A percentile compares a stretch with the other conserved stretches of the same genome.
Evolutionary conservation across 2,329 filamentous ascomycete species (phyloP).

Genomic region (Hymenoscyphus fructigenus): DNA sequence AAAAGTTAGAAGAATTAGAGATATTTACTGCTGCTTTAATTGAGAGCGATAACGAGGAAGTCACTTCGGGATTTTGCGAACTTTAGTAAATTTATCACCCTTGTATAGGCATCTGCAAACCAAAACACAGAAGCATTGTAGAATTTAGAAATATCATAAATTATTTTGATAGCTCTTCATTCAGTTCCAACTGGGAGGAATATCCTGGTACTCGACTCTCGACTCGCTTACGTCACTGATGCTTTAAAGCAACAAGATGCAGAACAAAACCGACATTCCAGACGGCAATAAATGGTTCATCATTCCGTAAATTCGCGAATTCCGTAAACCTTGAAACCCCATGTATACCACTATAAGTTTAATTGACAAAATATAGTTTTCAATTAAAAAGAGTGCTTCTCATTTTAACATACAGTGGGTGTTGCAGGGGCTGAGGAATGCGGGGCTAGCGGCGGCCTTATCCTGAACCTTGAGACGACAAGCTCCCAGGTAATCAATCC

Average conservation of each 20-base stretch:
- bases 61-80: too few relatives aligned
- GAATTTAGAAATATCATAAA: not conserved
- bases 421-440: not conserved
- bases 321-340: not conserved
- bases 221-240: not conserved
- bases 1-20: too few relatives aligned
- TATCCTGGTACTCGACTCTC: not conserved
- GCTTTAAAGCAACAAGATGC: not conserved
- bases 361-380: not conserved
- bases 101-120: too few relatives aligned
- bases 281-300: not conserved
- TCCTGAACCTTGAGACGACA: conserved; percentile 4
- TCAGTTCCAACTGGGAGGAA: not conserved
- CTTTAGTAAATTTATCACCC: too few relatives aligned
- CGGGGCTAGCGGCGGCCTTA: conserved; percentile 1
- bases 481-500: conserved; percentile 1
- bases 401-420: not conserved
- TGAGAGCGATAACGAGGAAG: too few relatives aligned
- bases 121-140: too few relatives aligned
- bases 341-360: not conserved
- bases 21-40: too few relatives aligned
- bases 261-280: not conserved
- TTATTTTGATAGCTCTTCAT: not conserved
- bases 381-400: not conserved
- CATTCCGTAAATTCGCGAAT: not conserved